These are phyloP conservation scores for Elongisporangium anandrum DNA, from an alignment of 352 stramenopile species.

Conservation along the genomic window DNA sequence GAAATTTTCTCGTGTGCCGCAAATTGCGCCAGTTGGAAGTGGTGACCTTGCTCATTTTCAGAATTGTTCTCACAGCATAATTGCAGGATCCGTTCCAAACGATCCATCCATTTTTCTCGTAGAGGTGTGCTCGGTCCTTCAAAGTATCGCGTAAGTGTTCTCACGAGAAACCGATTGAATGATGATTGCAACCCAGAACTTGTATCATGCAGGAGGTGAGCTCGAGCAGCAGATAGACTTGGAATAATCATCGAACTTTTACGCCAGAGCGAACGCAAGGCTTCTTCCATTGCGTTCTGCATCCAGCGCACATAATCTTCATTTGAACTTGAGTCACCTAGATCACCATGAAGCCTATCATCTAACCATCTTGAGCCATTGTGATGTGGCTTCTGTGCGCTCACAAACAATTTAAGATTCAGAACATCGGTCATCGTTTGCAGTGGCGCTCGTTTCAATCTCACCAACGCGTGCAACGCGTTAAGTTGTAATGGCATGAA, in stretches of 20 bases:
- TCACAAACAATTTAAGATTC: conserved; percentile 32
- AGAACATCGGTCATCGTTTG: conserved; percentile 28
- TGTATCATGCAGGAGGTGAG: conserved; percentile 19
- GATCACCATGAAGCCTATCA: conserved; percentile 2
- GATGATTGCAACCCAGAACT: conserved; percentile 2
- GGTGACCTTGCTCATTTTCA: neutral
- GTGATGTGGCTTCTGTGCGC: neutral
- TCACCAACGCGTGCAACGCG: conserved; percentile 50
- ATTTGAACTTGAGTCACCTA: neutral
- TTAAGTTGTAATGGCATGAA: conserved; percentile 43
- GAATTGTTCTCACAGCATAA: neutral
- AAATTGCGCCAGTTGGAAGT: conserved; percentile 28
- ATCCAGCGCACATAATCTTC: conserved; percentile 30
- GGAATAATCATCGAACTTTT: conserved; percentile 24
- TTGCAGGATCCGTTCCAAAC: neutral
- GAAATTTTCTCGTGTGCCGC: conserved; percentile 25
- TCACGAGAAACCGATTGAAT: conserved; percentile 17
- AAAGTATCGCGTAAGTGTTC: conserved; percentile 28
- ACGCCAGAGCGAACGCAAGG: conserved; percentile 32
- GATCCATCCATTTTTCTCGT: neutral
- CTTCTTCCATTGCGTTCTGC: conserved; percentile 36
- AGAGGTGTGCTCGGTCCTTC: conserved; percentile 8
- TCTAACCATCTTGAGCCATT: too few species aligned
- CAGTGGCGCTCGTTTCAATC: conserved; percentile 38
- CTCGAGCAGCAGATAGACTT: conserved; percentile 27